Base-by-base conservation (phyloP, 805 yeast genomes). In the Saccharomycopsis oosterbeekiorum region DNA sequence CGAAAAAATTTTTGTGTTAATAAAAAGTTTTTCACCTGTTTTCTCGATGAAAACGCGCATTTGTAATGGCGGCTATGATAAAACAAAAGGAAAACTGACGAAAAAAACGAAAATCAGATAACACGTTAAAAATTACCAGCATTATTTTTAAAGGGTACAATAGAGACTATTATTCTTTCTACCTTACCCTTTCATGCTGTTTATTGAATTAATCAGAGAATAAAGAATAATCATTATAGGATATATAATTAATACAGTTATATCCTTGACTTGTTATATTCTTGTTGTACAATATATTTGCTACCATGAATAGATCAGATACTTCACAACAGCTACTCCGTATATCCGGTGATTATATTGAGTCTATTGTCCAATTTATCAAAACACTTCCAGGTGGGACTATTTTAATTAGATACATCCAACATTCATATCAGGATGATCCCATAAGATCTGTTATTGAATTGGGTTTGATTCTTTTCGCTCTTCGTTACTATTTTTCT, bases 361-460 rank as follows among this genome's bases (percentile, higher is more conserved):
- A 42, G n/a, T 37, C 57, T 5, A 26, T 62, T 11, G 41, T 56
- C 37, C 34, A 58, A 17, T 42, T 59, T 64, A 71, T 60, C 17
- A 57, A 64, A 50, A 42, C 64, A 8, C 12, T 60, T 2, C 64
- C 66, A 12, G 66, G 66, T 40, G 66, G 65, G 8, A 58, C 60
- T 9, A 64, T 64, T n/a, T 50, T 64, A 40, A 74, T 86, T 39
- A 74, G 91, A 61, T 94, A 94, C 73, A 85, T 94, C 68, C 80
- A 79, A 65, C 84, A 91, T 12, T 90, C 97, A 1, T 92, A 92
- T 71, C 91, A 90, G 71, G 84, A 94, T 73, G 99, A 94, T 72
- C 99, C 99, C 1, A 80, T 90, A 63, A 82, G 99, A 68, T 88
- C 98, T 0, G 69, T 89, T 8, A 78, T 94, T 60, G 99, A 94